Base-by-base conservation (phyloP, 176 grass and related monocot genomes). In the sorghum (Sorghum bicolor) region DNA sequence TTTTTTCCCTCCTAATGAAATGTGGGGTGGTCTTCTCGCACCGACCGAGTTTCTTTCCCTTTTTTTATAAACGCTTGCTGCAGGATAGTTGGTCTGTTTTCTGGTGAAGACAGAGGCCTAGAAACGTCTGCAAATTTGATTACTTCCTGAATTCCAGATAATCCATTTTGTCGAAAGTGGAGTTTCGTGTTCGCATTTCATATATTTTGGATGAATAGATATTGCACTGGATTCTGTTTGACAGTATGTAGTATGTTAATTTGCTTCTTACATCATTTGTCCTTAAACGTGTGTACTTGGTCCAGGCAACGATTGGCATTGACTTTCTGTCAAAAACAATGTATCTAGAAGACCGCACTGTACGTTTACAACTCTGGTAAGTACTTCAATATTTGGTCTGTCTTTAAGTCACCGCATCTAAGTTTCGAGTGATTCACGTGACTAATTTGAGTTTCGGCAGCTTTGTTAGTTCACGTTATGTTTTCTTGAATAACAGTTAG, bases 311-410 rank as follows among this genome's bases (percentile, higher is more conserved):
- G 9, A 92, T 92, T 66, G 91, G 91, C 76, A 92, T 92, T 63
- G 90, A 92, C 65, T 92, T 92, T 73, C 53, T 92, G 70, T 92
- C 90, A 61, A 92, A 92, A 53, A 92, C 91, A 20, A 89, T 92
- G 91, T 92, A 92, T 50, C 82, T 92, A 39, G 91, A 92, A 87
- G 91, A 92, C 40, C 83, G 84, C 16, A 92, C 87, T 24, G 87
- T 92, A 57, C 86, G 91, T 62, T 20, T 92, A 66, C 91, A 92
- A 72, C 87, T 92, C 22, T 92, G 91, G 91, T 92, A 69, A 93
- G 68, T 57, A 6, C 2, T 19, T 71, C n/a, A 57, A 67, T 64
- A 26, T 44, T 22, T 60, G 75, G 31, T 39, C 28, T 69, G 39
- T 67, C 40, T 17, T 22, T 36, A 80, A 30, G 24, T 64, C 26